Base-by-base conservation (phyloP, 2,329 filamentous ascomycete genomes). In the Fusarium sp. region DNA sequence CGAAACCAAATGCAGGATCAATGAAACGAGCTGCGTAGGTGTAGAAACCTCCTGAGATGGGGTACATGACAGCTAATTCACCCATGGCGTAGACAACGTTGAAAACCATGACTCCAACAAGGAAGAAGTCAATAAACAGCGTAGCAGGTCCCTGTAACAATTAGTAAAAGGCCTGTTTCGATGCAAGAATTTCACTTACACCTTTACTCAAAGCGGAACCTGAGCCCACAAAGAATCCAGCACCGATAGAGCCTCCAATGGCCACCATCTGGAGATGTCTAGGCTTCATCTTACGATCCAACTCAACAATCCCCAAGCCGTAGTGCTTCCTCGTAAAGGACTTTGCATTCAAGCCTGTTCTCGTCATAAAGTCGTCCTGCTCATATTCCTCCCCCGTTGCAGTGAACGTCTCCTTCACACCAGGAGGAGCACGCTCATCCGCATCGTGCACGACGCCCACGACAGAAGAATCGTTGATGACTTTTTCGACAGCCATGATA, bases 191-290 rank as follows among this genome's bases (percentile, higher is more conserved):
- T 17, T 37, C 15, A 49, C 65, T 68, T 68, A 68, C 65, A 79
- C 86, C 86, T 50, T 78, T 81, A 61, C 72, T 72, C 30, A 88
- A 78, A 37, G 86, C 86, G 67, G 78, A 75, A 65, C 86, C 86
- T 49, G 85, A 87, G 70, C 86, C 85, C 73, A 88, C 86, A 76
- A 88, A 88, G 80, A 88, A 87, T 76, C 86, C 86, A 74, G 86
- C 86, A 75, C 86, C 86, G 61, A 88, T 88, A 35, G 85, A 86
- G 49, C 86, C 86, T 73, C 85, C 85, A 57, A 88, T 87, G 70
- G 85, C 84, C 78, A 88, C 88, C 86, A 88, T 88, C 77, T 88
- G 84, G 68, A 88, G 77, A 77, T 88, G 86, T 67, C 86, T 83
- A 17, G 80, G 79, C 79, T 85, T 84, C 80, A 88, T 85, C 70